Conservation (phyloP, 768 basidiomycete genomes). For the Phaeotremella skinneri region DNA sequence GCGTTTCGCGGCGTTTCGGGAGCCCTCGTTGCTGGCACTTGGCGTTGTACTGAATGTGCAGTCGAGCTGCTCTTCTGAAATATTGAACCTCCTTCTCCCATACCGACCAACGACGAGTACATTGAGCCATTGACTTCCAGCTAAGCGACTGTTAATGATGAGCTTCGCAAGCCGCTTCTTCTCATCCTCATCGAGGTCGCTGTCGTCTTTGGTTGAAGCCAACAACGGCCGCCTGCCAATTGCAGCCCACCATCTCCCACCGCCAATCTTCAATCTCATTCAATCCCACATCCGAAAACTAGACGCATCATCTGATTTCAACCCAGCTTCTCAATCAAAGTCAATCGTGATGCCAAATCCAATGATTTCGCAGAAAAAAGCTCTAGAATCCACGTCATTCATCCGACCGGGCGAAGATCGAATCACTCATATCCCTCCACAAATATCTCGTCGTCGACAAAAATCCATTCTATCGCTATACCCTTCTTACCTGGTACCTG, state of each 20-base stretch:
- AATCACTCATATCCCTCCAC: constrained; percentile 8
- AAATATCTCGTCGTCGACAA: constrained; percentile 39
- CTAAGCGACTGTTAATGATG: too few species aligned
- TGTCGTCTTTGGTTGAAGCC: background rate
- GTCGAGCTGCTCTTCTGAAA: too few species aligned
- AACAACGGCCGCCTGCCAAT: constrained; percentile 6
- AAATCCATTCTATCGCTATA: constrained; percentile 29
- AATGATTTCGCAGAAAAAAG: constrained; percentile 18
- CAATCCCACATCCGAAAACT: constrained; percentile 22
- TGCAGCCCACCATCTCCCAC: constrained; percentile 24
- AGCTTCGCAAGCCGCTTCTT: constrained; percentile 15
- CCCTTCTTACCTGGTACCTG: constrained; percentile 18
- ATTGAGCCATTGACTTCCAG: too few species aligned
- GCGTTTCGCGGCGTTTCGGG: constrained; percentile 12
- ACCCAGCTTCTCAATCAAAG: background rate
- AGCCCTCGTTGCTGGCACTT: background rate
- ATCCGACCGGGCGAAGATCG: background rate
- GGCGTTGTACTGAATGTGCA: background rate
- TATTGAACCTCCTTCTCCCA: too few species aligned
- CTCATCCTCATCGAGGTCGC: constrained; percentile 2
- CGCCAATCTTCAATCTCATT: constrained; percentile 22
- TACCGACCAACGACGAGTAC: too few species aligned
- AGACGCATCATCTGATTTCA: background rate
- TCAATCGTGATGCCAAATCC: constrained; percentile 30
- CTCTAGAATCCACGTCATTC: background rate